These are phyloP conservation scores for Moricandia arvensis DNA, from an alignment of 345 rosid species.

Conservation along the genomic window DNA sequence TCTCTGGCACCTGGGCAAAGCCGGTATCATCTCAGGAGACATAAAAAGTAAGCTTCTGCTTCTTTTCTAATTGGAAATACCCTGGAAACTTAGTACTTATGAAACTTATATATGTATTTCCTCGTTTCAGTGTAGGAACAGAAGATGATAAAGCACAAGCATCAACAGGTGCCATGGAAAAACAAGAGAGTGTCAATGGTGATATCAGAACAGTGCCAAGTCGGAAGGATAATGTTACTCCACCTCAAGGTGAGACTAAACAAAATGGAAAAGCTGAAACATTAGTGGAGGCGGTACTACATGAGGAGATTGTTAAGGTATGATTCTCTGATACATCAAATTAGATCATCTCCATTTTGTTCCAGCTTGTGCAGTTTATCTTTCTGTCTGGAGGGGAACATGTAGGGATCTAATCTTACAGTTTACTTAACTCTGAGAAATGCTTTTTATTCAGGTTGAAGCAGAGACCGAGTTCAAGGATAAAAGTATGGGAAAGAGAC, in stretches of 20 bases:
- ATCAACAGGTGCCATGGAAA: constrained; percentile 41
- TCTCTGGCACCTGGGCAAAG: constrained; percentile 52
- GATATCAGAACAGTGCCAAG: constrained; percentile 27
- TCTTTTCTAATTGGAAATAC: not conserved
- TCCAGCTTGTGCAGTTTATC: not conserved
- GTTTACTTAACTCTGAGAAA: not conserved
- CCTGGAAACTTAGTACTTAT: not conserved
- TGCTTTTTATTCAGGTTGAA: constrained; percentile 40
- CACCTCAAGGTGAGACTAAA: constrained; percentile 24
- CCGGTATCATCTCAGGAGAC: constrained; percentile 80
- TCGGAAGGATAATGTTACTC: constrained; percentile 31
- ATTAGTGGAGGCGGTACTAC: constrained; percentile 39
- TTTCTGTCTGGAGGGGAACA: not conserved
- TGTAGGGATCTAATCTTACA: not conserved
- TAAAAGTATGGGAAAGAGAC: constrained; percentile 33
- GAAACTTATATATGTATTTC: constrained; percentile 12
- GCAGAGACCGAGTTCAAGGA: constrained; percentile 23
- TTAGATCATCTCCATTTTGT: not conserved
- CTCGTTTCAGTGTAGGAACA: constrained; percentile 47
- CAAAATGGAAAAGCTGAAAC: constrained; percentile 42
- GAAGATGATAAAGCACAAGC: constrained; percentile 42
- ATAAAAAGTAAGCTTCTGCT: constrained; percentile 57
- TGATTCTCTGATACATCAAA: constrained; percentile 19
- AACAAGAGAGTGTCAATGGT: constrained; percentile 31
- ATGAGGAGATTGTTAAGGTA: constrained; percentile 47